Percentiles rank a stretch among this genome's conserved stretches.
phyloP scores from a whole-genome alignment of 2,329 filamentous ascomycete genomes.

The Corynespora cassiicola region DNA sequence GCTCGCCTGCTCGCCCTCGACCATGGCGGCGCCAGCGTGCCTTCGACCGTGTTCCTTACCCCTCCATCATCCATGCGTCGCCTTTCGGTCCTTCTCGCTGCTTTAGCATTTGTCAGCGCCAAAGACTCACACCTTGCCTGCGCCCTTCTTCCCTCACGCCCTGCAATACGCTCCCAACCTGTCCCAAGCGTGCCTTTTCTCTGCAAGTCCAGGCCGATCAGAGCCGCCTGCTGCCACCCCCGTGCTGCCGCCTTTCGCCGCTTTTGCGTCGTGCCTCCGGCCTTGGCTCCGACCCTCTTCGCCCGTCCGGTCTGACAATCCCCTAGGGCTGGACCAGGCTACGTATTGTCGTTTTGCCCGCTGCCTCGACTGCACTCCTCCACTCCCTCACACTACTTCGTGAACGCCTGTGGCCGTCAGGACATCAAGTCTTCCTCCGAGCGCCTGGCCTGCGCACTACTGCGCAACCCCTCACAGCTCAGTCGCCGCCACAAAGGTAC shows the following conservation, averaged over 20 bases:
- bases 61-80: no score
- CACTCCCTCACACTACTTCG: constrained; percentile 15
- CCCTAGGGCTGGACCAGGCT: constrained; percentile 14
- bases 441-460: constrained; percentile 15
- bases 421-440: constrained; percentile 8
- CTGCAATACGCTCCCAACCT: neutral
- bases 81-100: no score
- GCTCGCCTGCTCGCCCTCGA: no score
- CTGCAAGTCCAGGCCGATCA: constrained; percentile 13
- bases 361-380: constrained; percentile 17
- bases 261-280: constrained; percentile 17
- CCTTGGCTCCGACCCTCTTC: constrained; percentile 13
- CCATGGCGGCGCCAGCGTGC: no score
- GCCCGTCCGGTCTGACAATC: constrained; percentile 19
- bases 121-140: no score
- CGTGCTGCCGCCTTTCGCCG: constrained; percentile 10
- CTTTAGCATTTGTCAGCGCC: no score
- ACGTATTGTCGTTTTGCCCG: constrained; percentile 20
- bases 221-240: constrained; percentile 1
- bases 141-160: neutral
- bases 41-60: no score
- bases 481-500: constrained; percentile 18
- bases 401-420: constrained; percentile 8
- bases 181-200: neutral
- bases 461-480: no score